Conservation (phyloP, 352 stramenopile species). For the Globisporangium acanthophoron region DNA sequence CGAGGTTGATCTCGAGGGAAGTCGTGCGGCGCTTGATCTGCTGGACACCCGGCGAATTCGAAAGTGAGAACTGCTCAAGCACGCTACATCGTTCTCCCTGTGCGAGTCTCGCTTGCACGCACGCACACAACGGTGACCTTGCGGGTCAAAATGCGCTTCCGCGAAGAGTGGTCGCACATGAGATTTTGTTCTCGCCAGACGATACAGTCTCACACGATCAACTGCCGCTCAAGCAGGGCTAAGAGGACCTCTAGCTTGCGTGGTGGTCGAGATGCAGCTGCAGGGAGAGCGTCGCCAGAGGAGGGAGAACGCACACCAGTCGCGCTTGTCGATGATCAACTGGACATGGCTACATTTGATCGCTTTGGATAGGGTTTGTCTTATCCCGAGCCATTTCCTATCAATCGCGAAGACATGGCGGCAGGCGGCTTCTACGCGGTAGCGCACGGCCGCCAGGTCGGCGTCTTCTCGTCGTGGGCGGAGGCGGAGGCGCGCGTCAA, state of each 20-base stretch:
- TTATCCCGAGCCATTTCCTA: not conserved
- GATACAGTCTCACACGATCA: no score
- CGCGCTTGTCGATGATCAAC: no score
- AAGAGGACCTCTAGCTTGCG: no score
- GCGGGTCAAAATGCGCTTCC: no score
- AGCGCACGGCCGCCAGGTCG: conserved; percentile 37
- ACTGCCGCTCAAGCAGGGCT: no score
- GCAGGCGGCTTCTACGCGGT: conserved; percentile 56
- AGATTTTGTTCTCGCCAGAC: no score
- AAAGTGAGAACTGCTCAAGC: not conserved
- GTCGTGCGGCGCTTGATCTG: not conserved
- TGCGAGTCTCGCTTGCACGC: no score
- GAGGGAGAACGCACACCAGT: not conserved
- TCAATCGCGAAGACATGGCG: conserved; percentile 16
- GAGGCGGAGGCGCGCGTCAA: conserved; percentile 45
- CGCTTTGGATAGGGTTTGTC: not conserved
- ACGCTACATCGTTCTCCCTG: no score
- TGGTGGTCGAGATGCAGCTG: no score
- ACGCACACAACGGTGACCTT: no score
- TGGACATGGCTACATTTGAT: not conserved
- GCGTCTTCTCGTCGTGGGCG: conserved; percentile 54
- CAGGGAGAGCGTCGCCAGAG: no score
- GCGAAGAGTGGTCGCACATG: no score
- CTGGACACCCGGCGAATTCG: not conserved
- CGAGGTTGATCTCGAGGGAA: not conserved